Base-by-base conservation (phyloP, 2,329 filamentous ascomycete genomes). In the Xylaria sp. region DNA sequence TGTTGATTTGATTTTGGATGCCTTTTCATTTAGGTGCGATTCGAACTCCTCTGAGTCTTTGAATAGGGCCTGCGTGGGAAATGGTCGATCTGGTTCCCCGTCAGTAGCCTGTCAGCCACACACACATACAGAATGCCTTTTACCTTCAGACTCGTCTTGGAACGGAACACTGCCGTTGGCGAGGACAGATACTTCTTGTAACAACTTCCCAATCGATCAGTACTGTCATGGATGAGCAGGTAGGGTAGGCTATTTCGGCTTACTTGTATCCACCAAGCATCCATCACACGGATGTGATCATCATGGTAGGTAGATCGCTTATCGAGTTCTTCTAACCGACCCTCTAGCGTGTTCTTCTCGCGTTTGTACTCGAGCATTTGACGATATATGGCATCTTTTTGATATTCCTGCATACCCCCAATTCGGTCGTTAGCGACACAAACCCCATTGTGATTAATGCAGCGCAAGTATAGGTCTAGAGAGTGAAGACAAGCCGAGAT, bases 331-430 rank as follows among this genome's bases (percentile, higher is more conserved):
- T 91, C 91, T 70, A 97, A 84, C 77, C 93, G 92, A 67, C 89
- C 85, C 83, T 98, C 94, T 71, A 97, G 84, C 48, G 92, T 92
- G 66, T 87, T 86, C 79, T 94, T 94, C 79, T 97, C 93, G 75
- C 96, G 90, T 82, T 97, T 97, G 82, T 97, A 97, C 82, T 98
- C 96, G 79, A 94, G 93, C 94, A 99, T 97, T 83, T 97, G 95
- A 67, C 97, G 93, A 77, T 93, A 91, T 79, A 99, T 97, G 72
- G 96, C 96, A 84, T 97, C 96, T 83, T 98, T 99, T 82, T 95
- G 92, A 77, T 92, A 96, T 79, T 92, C 89, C 93, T 97, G 81
- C 75, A 80, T 69, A 78, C 73, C 57, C 58, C 80, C 79, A 71
- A 77, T 76, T 77, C 76, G 74, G 77, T 28, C 23, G 60, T 80